Evolutionary conservation across 2,329 filamentous ascomycete genomes (phyloP).

Genomic region (Camillea tinctor): DNA sequence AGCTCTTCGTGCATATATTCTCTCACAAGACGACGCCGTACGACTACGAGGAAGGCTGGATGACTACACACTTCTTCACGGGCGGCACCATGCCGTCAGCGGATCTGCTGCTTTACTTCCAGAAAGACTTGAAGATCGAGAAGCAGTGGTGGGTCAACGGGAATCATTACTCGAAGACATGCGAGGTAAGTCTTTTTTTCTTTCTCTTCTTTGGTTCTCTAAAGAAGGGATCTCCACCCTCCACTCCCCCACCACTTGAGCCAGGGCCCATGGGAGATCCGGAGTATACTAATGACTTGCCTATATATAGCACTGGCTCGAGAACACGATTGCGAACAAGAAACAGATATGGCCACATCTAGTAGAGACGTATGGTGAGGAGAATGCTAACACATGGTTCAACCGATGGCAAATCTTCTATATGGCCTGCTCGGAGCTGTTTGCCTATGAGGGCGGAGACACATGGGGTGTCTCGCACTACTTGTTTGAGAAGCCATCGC

Average conservation of each 20-base stretch:
- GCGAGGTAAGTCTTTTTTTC: slow-evolving; percentile 49
- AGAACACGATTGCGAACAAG: slow-evolving; percentile 58
- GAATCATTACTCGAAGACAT: slow-evolving; percentile 66
- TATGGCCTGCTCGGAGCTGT: slow-evolving; percentile 68
- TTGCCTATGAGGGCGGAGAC: slow-evolving; percentile 63
- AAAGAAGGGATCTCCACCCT: neutral
- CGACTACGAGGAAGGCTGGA: slow-evolving; percentile 71
- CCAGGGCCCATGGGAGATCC: neutral
- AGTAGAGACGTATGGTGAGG: slow-evolving; percentile 63
- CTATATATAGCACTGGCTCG: slow-evolving; percentile 55
- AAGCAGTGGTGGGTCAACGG: slow-evolving; percentile 72
- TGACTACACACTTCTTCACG: slow-evolving; percentile 72
- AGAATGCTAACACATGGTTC: slow-evolving; percentile 61
- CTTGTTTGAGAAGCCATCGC: slow-evolving; percentile 57
- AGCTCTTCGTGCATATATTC: slow-evolving; percentile 70
- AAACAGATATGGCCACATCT: slow-evolving; percentile 62
- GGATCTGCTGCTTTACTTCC: slow-evolving; percentile 66
- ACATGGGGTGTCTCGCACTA: slow-evolving; percentile 68
- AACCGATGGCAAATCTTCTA: slow-evolving; percentile 73
- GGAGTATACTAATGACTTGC: slow-evolving; percentile 4
- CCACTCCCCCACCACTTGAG: no score
- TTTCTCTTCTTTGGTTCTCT: neutral
- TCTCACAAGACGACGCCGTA: slow-evolving; percentile 64
- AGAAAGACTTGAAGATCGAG: slow-evolving; percentile 57
- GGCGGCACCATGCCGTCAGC: slow-evolving; percentile 70